Evolutionary conservation across 352 stramenopile species (phyloP).

Genomic region (Globisporangium parvum): DNA sequence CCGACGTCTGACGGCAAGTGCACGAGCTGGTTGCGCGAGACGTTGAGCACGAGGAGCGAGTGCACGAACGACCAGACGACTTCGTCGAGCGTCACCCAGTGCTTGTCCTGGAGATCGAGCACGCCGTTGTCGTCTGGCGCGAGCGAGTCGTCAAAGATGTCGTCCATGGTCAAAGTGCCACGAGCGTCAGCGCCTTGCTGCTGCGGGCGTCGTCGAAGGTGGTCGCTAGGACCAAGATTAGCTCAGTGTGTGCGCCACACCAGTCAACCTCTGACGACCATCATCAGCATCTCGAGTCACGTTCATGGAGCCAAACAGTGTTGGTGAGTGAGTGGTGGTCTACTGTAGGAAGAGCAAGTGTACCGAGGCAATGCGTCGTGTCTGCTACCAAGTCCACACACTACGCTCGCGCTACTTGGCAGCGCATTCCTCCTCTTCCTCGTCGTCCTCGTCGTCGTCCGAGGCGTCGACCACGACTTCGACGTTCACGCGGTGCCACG

Average conservation of each 20-base stretch:
- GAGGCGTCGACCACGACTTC: constrained; percentile 42
- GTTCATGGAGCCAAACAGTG: too few species aligned
- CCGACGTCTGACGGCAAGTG: constrained; percentile 46
- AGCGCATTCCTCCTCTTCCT: constrained; percentile 12
- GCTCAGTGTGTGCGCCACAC: too few species aligned
- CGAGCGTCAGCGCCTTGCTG: too few species aligned
- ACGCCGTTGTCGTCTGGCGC: constrained; percentile 61
- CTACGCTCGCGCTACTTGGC: background rate
- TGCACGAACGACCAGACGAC: constrained; percentile 67
- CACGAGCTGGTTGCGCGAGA: constrained; percentile 67
- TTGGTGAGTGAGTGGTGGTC: too few species aligned
- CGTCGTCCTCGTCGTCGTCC: constrained; percentile 32
- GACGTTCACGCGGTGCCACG: constrained; percentile 90
- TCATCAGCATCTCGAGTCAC: too few species aligned
- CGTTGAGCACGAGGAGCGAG: constrained; percentile 65
- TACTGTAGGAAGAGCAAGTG: too few species aligned
- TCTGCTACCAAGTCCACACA: too few species aligned
- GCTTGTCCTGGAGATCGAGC: constrained; percentile 67
- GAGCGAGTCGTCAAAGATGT: constrained; percentile 61
- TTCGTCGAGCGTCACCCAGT: constrained; percentile 77
- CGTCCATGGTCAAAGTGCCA: constrained; percentile 35
- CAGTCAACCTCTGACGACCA: too few species aligned
- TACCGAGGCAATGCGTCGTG: too few species aligned
- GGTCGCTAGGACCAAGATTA: background rate
- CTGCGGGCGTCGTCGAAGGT: background rate